Evolutionary conservation across 768 basidiomycete species (phyloP), one percentile per base, ranked within the genome.

Genomic region (Collybiopsis luxurians): DNA sequence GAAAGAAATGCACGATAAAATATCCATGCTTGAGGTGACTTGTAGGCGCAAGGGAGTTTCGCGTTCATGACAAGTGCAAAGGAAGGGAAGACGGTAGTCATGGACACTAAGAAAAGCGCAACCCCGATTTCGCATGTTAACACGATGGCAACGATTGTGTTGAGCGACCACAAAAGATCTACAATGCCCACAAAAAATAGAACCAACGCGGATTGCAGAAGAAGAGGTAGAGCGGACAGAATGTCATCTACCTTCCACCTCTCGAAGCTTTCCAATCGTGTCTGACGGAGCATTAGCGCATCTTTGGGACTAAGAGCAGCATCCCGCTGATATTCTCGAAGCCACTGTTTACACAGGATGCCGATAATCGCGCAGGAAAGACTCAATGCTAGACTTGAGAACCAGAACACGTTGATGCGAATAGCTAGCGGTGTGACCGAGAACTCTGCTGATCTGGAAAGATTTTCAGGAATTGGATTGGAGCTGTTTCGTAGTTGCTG

Each of bases 181-280:
- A 67, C 39, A 7, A 72, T 46, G 2, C 71, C 71, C 2, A 56
- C 52, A 42, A 71, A 67, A 58, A 73, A 73, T 2, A 72, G 58
- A 9, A 71, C 54, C 24, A 73, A 56, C 3, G 70, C 64, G 17
- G 58, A 53, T 53, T 72, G 70, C 9, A 73, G 61, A 7, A 71
- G 50, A 9, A 72, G 51, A 6, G 69, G 70, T 12, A 73, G 63
- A 4, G 61, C 30, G 3, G 68, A 60, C 4, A 71, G 43, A 24
- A 72, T 69, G 19, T 50, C 46, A 0, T 67, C 66, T 13, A 73
- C 66, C 23, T 64, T 55, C 72, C 72, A 73, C 7, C 44, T 51
- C 9, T 62, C 21, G 23, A 72, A 57, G 5, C 67, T 70, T 27
- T 70, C 65, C 44, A 66, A 65, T 5, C 69, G 69, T 51, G 69